Conservation (phyloP, 441 rosid species). For the Syzygium malaccense region DNA sequence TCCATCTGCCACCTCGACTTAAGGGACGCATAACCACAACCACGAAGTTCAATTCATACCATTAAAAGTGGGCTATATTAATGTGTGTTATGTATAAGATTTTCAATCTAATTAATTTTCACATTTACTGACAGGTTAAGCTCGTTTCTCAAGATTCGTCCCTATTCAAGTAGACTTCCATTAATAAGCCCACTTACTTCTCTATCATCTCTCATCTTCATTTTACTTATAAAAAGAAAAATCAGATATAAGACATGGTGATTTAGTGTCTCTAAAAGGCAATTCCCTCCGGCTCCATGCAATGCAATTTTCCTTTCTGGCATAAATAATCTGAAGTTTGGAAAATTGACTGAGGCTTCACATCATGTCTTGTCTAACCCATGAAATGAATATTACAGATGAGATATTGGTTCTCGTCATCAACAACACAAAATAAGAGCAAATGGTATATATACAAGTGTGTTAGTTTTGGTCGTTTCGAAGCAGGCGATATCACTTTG, state of each 20-base stretch:
- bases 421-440: background rate
- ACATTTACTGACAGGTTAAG: background rate
- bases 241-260: background rate
- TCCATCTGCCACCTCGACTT: accelerated
- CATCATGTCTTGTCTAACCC: background rate
- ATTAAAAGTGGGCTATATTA: background rate
- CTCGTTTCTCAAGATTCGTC: background rate
- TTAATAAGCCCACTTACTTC: background rate
- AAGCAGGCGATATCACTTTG: background rate
- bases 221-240: background rate
- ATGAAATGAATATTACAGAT: background rate
- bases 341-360: background rate
- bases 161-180: background rate
- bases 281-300: background rate
- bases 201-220: background rate
- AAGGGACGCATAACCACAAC: background rate
- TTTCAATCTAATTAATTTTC: background rate
- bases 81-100: background rate
- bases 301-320: background rate
- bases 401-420: background rate
- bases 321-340: background rate
- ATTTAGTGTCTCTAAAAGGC: background rate
- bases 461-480: background rate
- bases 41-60: background rate
- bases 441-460: background rate